Evolutionary conservation across 768 basidiomycete genomes (phyloP), one percentile per base, ranked within the genome.

Genomic region (Lactarius akahatsu): DNA sequence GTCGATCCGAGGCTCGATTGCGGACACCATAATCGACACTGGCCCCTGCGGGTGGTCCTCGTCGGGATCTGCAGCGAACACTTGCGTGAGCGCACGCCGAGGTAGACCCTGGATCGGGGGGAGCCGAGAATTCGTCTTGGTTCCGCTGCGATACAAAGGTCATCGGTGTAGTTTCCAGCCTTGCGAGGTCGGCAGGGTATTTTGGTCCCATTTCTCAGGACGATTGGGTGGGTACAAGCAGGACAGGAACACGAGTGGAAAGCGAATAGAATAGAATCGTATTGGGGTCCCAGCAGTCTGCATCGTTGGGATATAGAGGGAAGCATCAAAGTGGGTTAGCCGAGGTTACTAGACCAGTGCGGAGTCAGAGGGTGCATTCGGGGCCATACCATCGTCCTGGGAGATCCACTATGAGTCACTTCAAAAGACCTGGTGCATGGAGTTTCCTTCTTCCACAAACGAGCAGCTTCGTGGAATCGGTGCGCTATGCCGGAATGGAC

Each of bases 11-110:
- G 28, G 28, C 28, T 30, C 28, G 28, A 30, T 30, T 3, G 28
- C 28, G n/a, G n/a, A n/a, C n/a, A n/a, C n/a, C 65, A 67, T 32
- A 43, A 32, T 64, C 43, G 56, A 67, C n/a, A 57, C 66, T 20
- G 62, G 58, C 62, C 59, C 61, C 47, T 60, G 62, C 43, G 55
- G 65, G 38, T 59, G 57, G 34, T 67, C 28, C 54, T 36, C 61
- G 43, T 45, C 38, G 7, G 65, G 66, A 18, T 67, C 62, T 43
- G 20, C 59, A 1, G 54, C 4, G 47, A 59, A 69, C 3, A 67
- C 45, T 10, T 61, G 62, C 9, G 36, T 28, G 28, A 28, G 28
- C n/a, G 30, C 13, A 4, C 62, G 7, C 36, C 36, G 62, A 0
- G 60, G 64, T 5, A 68, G 38, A 15, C 54, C 62, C 3, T 40